Evolutionary conservation across 352 stramenopile species (phyloP).

Genomic region (Pythium diclinum): DNA sequence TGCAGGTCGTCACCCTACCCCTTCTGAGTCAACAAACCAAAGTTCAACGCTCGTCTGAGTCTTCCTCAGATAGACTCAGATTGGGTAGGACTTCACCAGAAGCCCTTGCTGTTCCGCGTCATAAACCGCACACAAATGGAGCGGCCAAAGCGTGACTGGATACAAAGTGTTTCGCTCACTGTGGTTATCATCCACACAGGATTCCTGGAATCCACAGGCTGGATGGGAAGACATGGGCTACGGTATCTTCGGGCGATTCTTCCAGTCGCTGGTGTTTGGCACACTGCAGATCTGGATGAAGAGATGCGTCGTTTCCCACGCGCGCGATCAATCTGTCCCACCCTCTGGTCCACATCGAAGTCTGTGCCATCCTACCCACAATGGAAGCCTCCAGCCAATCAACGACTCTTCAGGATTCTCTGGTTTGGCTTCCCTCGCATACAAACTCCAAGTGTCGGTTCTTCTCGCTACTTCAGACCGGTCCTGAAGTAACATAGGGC

Average conservation of each 20-base stretch:
- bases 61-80: neutral
- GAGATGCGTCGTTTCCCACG: slow-evolving; percentile 18
- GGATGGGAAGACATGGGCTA: neutral
- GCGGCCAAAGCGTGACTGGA: neutral
- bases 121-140: neutral
- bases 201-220: neutral
- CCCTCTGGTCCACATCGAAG: neutral
- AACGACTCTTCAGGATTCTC: slow-evolving; percentile 34
- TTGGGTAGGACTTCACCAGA: neutral
- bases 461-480: slow-evolving; percentile 24
- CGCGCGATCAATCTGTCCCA: slow-evolving; percentile 15
- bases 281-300: neutral
- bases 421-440: neutral
- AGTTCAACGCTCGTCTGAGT: slow-evolving; percentile 17
- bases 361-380: slow-evolving; percentile 1
- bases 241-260: neutral
- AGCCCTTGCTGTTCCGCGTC: neutral
- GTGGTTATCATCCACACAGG: neutral
- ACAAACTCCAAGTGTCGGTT: slow-evolving; percentile 16
- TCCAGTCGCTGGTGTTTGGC: neutral
- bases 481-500: slow-evolving; percentile 27
- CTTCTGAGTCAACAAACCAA: neutral
- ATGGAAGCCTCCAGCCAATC: slow-evolving; percentile 24
- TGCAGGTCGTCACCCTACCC: neutral
- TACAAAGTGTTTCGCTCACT: neutral